Evolutionary conservation across 176 grass and related monocot genomes (phyloP), one percentile per base, ranked within the genome.

Genomic region (Neostapfia colusana): DNA sequence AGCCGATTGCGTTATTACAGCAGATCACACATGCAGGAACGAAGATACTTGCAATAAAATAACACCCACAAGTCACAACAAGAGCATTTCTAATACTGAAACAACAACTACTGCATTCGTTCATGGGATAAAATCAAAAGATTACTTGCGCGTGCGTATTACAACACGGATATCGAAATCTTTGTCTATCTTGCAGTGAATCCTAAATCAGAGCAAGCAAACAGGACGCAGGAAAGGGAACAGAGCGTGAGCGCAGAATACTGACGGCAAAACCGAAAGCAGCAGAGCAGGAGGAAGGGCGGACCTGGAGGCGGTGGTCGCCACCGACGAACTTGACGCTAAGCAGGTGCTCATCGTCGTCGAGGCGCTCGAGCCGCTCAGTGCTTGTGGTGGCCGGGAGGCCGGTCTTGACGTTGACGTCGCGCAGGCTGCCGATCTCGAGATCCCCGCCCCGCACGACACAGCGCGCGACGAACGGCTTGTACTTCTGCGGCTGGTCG

Each of bases 401-500:
- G 48, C 92, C 92, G 27, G 89, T 92, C 82, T 79, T 92, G 66
- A 97, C 82, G 68, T 97, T 89, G 46, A 97, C 84, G 54, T 97
- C 93, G 34, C 93, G 69, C 37, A 97, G 48, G 55, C 90, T 92
- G 39, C 93, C 90, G 79, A 97, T 84, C 82, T 87, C 10, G 43
- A 10, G 74, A 72, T 87, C 85, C 61, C 88, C 88, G 17, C 81
- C 87, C 14, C 73, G 90, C 90, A 97, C 73, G 18, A 93, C 83
- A 82, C 90, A 97, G 75, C 83, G 82, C 27, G 85, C 86, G 39
- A 97, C 83, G 85, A 97, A 97, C 28, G 90, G 90, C 83, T 97
- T 97, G 81, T 97, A 97, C 65, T 77, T 67, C 83, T 97, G 93
- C 49, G 90, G 93, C 83, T 97, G 85, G 74, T 97, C 93, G 71